phyloP scores from a whole-genome alignment of 2,329 filamentous ascomycete species.

The Penicillium sp. region DNA sequence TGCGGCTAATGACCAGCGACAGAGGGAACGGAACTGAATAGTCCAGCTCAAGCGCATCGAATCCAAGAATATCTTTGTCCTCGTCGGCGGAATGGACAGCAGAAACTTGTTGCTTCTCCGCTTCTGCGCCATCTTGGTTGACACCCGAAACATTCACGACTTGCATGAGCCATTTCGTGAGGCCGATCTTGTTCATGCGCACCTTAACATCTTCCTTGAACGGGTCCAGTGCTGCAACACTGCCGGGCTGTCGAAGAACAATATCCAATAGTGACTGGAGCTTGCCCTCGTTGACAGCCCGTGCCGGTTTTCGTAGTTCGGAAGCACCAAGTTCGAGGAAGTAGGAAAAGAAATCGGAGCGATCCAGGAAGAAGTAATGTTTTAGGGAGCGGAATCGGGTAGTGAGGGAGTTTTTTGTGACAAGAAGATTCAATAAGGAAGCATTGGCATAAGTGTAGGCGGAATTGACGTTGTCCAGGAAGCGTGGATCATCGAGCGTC shows the following conservation, averaged over 20 bases:
- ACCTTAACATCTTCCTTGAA: conserved; percentile 99
- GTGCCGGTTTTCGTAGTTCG: conserved; percentile 85
- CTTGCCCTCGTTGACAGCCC: conserved; percentile 85
- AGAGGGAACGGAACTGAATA: conserved; percentile 93
- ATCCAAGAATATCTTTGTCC: conserved; percentile 81
- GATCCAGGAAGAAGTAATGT: conserved; percentile 98
- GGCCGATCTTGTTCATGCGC: conserved; percentile 89
- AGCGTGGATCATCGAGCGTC: conserved; percentile 86
- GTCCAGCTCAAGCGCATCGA: conserved; percentile 89
- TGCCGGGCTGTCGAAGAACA: conserved; percentile 92
- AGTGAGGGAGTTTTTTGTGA: conserved; percentile 89
- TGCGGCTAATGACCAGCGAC: conserved; percentile 90
- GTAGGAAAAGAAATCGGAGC: conserved; percentile 96
- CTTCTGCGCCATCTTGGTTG: conserved; percentile 70
- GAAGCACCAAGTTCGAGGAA: conserved; percentile 89
- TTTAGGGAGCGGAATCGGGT: conserved; percentile 86
- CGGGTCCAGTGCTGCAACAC: conserved; percentile 86
- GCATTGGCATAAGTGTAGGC: conserved; percentile 96
- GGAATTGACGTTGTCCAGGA: conserved; percentile 91
- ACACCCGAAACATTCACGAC: conserved; percentile 96
- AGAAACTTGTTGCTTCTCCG: conserved; percentile 71
- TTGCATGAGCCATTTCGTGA: conserved; percentile 91
- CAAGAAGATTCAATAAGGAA: conserved; percentile 81
- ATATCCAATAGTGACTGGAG: conserved; percentile 94
- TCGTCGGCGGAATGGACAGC: conserved; percentile 62